These are phyloP conservation scores for Endocladia muricata DNA, from an alignment of 31 red algal species.

Conservation along the genomic window DNA sequence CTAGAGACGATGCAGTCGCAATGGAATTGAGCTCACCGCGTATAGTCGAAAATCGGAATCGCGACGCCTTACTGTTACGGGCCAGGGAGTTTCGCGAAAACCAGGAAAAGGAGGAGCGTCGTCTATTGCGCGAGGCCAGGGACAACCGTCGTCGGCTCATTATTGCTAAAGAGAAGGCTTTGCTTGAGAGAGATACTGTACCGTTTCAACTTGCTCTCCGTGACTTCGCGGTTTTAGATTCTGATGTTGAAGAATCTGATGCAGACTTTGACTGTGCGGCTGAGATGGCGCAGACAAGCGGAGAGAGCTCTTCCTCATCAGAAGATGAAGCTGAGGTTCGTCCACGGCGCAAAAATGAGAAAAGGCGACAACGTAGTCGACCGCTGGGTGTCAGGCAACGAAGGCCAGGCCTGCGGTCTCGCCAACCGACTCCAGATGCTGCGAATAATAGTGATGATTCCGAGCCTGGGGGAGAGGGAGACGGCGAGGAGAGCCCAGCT, in stretches of 20 bases:
- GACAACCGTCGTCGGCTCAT: slow-evolving; percentile 31
- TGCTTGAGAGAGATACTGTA: slow-evolving; percentile 38
- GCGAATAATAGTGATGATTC: background rate
- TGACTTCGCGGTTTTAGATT: slow-evolving; percentile 75
- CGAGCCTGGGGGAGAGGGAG: background rate
- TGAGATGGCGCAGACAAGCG: slow-evolving; percentile 8
- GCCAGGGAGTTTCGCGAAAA: slow-evolving; percentile 64
- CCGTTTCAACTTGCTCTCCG: slow-evolving; percentile 25
- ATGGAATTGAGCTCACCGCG: background rate
- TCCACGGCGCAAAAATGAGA: background rate
- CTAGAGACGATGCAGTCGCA: background rate
- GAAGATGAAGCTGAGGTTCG: slow-evolving; percentile 33
- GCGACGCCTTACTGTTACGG: slow-evolving; percentile 31
- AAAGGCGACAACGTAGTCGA: background rate
- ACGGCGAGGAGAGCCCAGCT: slow-evolving; percentile 22
- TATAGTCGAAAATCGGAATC: slow-evolving; percentile 17
- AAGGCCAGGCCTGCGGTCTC: slow-evolving; percentile 18
- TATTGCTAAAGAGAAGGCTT: slow-evolving; percentile 29
- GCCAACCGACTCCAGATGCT: background rate
- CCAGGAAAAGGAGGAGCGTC: slow-evolving; percentile 59
- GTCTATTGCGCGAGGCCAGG: slow-evolving; percentile 51
- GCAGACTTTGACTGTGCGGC: slow-evolving; percentile 64
- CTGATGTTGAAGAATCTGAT: slow-evolving; percentile 63
- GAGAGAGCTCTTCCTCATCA: slow-evolving; percentile 22
- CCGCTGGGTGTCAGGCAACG: slow-evolving; percentile 11